Evolutionary conservation across 805 yeast species (phyloP), one percentile per base, ranked within the genome.

Genomic region (Monosporozyma yasuniensis): DNA sequence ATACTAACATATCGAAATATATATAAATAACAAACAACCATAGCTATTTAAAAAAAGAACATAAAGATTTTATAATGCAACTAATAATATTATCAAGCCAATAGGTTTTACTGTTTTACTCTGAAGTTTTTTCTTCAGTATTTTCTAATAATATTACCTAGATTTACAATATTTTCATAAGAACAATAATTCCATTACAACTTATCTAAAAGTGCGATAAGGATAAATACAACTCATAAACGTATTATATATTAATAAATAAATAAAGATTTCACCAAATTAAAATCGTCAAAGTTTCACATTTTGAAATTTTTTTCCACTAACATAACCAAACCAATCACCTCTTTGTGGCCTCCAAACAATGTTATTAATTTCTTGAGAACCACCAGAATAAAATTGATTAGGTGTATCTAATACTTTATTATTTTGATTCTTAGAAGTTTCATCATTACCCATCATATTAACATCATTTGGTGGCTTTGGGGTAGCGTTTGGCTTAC

Each of bases 301-400:
- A 44, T 65, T 69, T 47, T 69, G 70, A 46, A 70, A 61, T 2
- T 62, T 66, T 42, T 68, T 70, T 11, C 72, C 71, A 44, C 66
- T 56, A 3, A 68, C 68, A 28, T 52, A 78, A 3, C 95, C 96
- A 55, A 87, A 72, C 95, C 95, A 88, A 54, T 81, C 83, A 12
- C 91, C 96, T 11, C 51, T 50, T 45, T 57, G 55, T 7, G 76
- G 75, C 48, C 75, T 73, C 95, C 96, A 88, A 43, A 83, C 72
- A 12, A 83, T 81, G 59, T 82, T 79, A 66, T 89, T 90, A 19
- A 89, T 76, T 65, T 90, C 97, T 55, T 78, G 65, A 3, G 76
- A 74, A 51, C 81, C 90, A 38, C 76, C 74, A 6, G 60, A 48
- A 61, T 77, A 83, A 7, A 80, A 81, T 51, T 74, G 71, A 28